Evolutionary conservation across 1,139 yeast species (phyloP), one percentile per base, ranked within the genome.

Genomic region (Chernovozyma sophiae-reginae): DNA sequence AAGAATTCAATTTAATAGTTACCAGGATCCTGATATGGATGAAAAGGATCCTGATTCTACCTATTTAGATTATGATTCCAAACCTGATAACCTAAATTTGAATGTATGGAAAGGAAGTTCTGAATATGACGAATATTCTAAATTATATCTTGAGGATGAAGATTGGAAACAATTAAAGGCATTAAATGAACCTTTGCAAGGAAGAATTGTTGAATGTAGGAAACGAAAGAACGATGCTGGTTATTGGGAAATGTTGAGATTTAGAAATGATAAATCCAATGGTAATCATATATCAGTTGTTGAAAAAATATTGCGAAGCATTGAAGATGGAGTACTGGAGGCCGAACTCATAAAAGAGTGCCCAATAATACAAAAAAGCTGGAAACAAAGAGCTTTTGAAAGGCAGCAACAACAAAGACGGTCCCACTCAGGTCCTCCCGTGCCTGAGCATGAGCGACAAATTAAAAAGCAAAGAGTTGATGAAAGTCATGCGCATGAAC

Each of bases 261-360:
- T 92, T 59, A 72, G 99, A 55, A 96, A 92, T 58, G 99, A 94
- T 56, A 94, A 94, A 55, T 62, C 77, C 18, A 83, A 85, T 52
- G 97, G 95, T 10, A 94, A 94, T 56, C 96, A 87, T 57, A 59
- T 79, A 4, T 67, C 81, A 15, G 87, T 86, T 16, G 96, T 89
- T 12, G 80, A 79, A 41, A 90, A 84, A 52, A 90, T 92, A 31
- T 62, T 90, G 36, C 78, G 81, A 44, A 83, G 95, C 55, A 92
- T 94, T 34, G 77, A 79, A 45, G 98, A 92, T 58, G 85, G 94
- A 1, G 96, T 92, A 2, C 70, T 78, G 15, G 80, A 84, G 45
- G 84, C 86, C 39, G 96, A 90, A 47, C 65, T 92, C 30, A 63
- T 77, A 7, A 75, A 66, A 2, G 48, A 64, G 7, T 69, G 75